Base-by-base conservation (phyloP, 2,329 filamentous ascomycete species). In the Fusarium fracticaudum region DNA sequence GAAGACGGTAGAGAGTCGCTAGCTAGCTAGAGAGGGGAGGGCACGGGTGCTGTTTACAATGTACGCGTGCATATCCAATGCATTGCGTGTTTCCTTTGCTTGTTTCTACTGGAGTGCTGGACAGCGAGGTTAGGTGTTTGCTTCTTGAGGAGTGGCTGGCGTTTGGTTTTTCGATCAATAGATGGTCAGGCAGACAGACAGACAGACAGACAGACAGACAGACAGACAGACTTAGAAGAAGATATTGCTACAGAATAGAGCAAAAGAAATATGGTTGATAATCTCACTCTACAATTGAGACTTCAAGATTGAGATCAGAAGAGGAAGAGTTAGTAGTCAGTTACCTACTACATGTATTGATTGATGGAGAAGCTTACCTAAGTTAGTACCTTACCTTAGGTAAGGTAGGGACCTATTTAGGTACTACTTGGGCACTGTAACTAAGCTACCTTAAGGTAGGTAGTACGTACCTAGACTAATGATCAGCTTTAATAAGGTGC, bases 1-100 rank as follows among this genome's bases (percentile, higher is more conserved):
- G 24, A 76, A 77, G 54, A 77, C 76, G 10, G 68, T 78, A 18
- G 76, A 78, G 53, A 67, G 64, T 37, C 76, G 76, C 45, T 75
- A 54, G 35, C 45, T 75, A 54, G 35, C 26, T 13, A 40, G 33
- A 35, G 33, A 15, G 37, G 18, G 35, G 29, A 31, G 48, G 33
- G 22, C 15, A 18, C 24, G 26, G 18, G 38, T 55, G 15, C 12
- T 55, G 24, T 26, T 55, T 29, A 40, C 22, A 24, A 20, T 37
- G 26, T 33, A 29, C n/a, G 31, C 48, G n/a, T 53, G 48, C 31
- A 53, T 53, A 26, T 26, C 18, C n/a, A 53, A 24, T 40, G 45
- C 44, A 60, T 38, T 60, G 17, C 24, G 11, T 37, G 17, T 51
- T 53, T 44, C 33, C 24, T 43, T 24, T 26, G 41, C 15, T 54